Percentiles rank a stretch among this genome's conserved stretches.
Evolutionary conservation across 2,329 filamentous ascomycete species (phyloP).

Genomic region (Claviceps humidiphila): DNA sequence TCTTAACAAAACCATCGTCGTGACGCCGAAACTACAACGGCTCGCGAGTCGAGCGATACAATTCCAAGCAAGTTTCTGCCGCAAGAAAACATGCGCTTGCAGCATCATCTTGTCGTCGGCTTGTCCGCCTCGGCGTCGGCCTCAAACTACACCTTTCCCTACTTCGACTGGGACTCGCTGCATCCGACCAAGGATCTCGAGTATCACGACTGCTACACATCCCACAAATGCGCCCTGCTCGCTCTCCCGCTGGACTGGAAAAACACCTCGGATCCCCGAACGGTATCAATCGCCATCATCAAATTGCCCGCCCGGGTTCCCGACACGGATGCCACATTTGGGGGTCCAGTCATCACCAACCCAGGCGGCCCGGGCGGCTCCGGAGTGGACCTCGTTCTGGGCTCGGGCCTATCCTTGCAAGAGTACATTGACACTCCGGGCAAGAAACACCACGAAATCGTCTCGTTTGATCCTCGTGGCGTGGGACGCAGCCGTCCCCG

Average conservation of each 20-base stretch:
- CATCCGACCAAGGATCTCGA: slow-evolving; percentile 21
- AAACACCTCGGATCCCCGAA: slow-evolving; percentile 15
- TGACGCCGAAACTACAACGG: background rate
- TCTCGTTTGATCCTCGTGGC: slow-evolving; percentile 33
- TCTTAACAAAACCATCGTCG: background rate
- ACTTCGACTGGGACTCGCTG: slow-evolving; percentile 24
- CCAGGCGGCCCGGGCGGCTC: slow-evolving; percentile 32
- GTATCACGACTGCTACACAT: slow-evolving; percentile 27
- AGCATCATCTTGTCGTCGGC: background rate
- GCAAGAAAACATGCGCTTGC: background rate
- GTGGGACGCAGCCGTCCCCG: slow-evolving; percentile 23
- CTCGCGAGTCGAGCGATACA: background rate
- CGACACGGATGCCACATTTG: slow-evolving; percentile 24
- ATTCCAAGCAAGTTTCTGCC: background rate
- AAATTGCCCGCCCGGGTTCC: slow-evolving; percentile 26
- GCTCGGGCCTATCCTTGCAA: slow-evolving; percentile 17
- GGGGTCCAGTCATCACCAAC: slow-evolving; percentile 29
- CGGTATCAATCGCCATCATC: slow-evolving; percentile 26
- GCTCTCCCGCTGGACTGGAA: slow-evolving; percentile 30
- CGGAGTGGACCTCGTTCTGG: slow-evolving; percentile 20
- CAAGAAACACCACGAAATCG: slow-evolving; percentile 24
- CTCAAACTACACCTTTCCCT: background rate
- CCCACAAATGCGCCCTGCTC: slow-evolving; percentile 27
- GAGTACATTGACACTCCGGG: slow-evolving; percentile 13
- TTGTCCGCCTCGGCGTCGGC: background rate